Base-by-base conservation (phyloP, 805 yeast species). In the Lipomyces anomalus region DNA sequence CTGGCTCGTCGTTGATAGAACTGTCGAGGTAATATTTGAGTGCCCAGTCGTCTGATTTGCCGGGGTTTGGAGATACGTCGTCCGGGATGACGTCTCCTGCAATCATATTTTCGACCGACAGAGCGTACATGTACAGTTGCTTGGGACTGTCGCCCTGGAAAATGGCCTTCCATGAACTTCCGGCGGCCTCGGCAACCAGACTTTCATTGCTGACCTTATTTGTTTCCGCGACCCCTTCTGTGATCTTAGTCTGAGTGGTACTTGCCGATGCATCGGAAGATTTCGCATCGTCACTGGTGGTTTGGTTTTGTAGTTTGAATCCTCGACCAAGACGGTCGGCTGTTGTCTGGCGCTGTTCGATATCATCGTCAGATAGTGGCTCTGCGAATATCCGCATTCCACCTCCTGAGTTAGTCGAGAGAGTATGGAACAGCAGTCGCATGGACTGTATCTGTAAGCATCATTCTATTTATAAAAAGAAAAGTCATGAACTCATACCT, bases 331-430 rank as follows among this genome's bases (percentile, higher is more conserved):
- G 11, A 13, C 30, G 30, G 11, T 26, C 13, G 30, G 11, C 13
- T 13, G 30, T 13, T 13, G 30, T 51, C 50, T 40, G 58, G 54
- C 48, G 50, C 48, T 44, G 51, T 50, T 42, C 35, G n/a, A 59
- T 55, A 35, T 57, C 62, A 6, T 46, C 59, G 16, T 55, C 60
- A 4, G 43, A 51, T 58, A 58, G 58, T 2, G 64, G 66, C 40
- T 61, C 55, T 7, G 55, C 63, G 34, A 65, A 38, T 28, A 57
- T 42, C 41, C 53, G 22, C 57, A 61, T 24, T 43, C 44, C 16
- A 55, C 67, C 52, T 21, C 38, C 33, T 4, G 22, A 20, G 22
- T 42, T 38, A 20, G 47, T 40, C 9, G 54, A 46, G 17, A 39
- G 35, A 21, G 44, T 42, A 18, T 50, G 41, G 4, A 47, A 37